Evolutionary conservation across 768 basidiomycete genomes (phyloP).

Genomic region (Hysterangium stoloniferum): DNA sequence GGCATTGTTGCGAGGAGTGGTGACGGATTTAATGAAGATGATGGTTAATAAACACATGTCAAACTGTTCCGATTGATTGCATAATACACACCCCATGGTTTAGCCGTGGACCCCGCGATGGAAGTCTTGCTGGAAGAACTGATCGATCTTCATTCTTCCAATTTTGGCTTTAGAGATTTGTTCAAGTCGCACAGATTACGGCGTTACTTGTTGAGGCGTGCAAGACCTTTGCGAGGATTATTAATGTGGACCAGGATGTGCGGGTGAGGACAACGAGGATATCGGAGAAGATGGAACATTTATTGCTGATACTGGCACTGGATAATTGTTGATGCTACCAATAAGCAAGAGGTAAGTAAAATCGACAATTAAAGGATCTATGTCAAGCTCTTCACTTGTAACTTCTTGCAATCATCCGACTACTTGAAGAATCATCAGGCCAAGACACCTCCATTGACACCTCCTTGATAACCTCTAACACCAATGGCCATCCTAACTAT

Average conservation of each 20-base stretch:
- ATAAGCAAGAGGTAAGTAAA: conserved; percentile 66
- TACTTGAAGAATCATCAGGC: background rate
- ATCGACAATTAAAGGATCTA: too few species aligned
- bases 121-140: conserved; percentile 63
- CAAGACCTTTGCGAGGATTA: conserved; percentile 41
- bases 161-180: conserved; percentile 57
- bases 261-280: conserved; percentile 44
- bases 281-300: conserved; percentile 61
- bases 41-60: conserved; percentile 24
- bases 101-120: conserved; percentile 32
- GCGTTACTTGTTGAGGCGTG: conserved; percentile 61
- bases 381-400: conserved; percentile 2
- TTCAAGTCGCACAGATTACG: conserved; percentile 69
- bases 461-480: conserved; percentile 35
- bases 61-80: conserved; percentile 5
- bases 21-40: conserved; percentile 18
- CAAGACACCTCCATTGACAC: conserved; percentile 41
- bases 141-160: conserved; percentile 58
- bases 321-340: conserved; percentile 53
- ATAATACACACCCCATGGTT: background rate
- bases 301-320: conserved; percentile 59
- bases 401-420: conserved; percentile 8
- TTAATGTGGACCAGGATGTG: conserved; percentile 31
- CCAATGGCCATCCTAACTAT: background rate
- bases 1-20: conserved; percentile 19